Conservation (phyloP, 805 yeast genomes). For the Cyberlindnera veronae region DNA sequence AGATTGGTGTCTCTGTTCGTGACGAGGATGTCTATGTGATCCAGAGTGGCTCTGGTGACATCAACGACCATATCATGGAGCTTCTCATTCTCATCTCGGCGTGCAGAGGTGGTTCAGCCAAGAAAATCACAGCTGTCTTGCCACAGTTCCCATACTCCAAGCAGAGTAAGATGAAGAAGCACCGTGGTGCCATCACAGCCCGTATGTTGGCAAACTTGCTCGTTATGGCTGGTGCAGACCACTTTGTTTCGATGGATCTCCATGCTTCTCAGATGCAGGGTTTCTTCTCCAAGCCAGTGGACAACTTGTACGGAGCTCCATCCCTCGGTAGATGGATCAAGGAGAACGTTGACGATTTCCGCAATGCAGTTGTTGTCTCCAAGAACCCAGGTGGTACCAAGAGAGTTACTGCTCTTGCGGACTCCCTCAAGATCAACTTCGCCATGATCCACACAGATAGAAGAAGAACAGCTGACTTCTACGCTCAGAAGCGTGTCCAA, state of each 20-base stretch:
- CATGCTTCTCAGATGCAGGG: constrained; percentile 99
- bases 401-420: constrained; percentile 97
- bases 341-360: constrained; percentile 81
- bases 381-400: constrained; percentile 99
- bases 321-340: constrained; percentile 94
- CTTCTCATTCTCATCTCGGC: constrained; percentile 88
- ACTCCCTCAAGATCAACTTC: constrained; percentile 88
- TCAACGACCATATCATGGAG: constrained; percentile 96
- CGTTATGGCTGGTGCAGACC: constrained; percentile 99
- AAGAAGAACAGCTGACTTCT: constrained; percentile 74
- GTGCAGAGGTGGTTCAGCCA: constrained; percentile 98
- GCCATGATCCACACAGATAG: constrained; percentile 99
- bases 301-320: constrained; percentile 94
- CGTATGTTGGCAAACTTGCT: constrained; percentile 94
- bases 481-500: constrained; percentile 35
- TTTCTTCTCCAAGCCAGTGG: constrained; percentile 95
- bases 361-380: constrained; percentile 93
- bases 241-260: constrained; percentile 94
- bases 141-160: constrained; percentile 98
- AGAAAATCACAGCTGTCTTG: constrained; percentile 89
- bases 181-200: constrained; percentile 98
- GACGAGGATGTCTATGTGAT: constrained; percentile 96
- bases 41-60: constrained; percentile 83
- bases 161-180: constrained; percentile 98
- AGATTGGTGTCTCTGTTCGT: constrained; percentile 89